Base-by-base conservation (phyloP, 2,329 filamentous ascomycete genomes). In the Sporothrix variecibatus region DNA sequence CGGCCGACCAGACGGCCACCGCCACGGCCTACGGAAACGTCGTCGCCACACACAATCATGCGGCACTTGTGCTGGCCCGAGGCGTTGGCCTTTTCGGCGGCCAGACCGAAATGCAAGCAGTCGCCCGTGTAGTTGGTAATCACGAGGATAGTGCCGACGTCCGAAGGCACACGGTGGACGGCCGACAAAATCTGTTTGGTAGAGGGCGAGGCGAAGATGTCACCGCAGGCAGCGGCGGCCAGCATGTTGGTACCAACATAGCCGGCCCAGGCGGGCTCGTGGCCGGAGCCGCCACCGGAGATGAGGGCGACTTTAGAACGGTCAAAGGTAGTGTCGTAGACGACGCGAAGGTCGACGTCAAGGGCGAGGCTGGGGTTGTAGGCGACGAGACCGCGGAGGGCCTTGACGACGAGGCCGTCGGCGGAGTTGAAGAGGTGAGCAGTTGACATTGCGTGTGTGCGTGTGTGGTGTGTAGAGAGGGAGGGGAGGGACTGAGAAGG, bases 71-170 rank as follows among this genome's bases (percentile, higher is more conserved):
- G 85, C 23, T 88, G 88, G 28, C 82, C 83, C 5, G 65, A 68
- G 12, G 87, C 87, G 67, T 85, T 85, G 51, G 86, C 89, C 80
- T 86, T 89, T 77, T 89, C 88, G 70, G 86, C 86, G 2, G 89
- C 89, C 15, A 90, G 81, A 0, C 88, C 88, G 76, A 90, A 90
- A 79, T 91, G 89, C 75, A 91, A 82, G 74, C 89, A 89, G 79
- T 91, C 89, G 65, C 89, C 89, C 0, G 89, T 91, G 80, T 91
- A 91, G 80, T 92, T 92, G 64, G 88, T 90, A 75, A 91, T 86
- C 69, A 91, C 86, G 1, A 91, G 82, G 67, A 91, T 86, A 2
- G 86, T 87, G 51, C 89, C 89, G 78, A 82, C 83, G 46, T 85
- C 83, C 38, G 84, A 89, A n/a, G 86, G 87, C 12, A 86, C 87